Percentiles rank a stretch among this genome's conserved stretches.
Evolutionary conservation across 2,329 filamentous ascomycete species (phyloP).

Genomic region (Penicillium janthinellum): DNA sequence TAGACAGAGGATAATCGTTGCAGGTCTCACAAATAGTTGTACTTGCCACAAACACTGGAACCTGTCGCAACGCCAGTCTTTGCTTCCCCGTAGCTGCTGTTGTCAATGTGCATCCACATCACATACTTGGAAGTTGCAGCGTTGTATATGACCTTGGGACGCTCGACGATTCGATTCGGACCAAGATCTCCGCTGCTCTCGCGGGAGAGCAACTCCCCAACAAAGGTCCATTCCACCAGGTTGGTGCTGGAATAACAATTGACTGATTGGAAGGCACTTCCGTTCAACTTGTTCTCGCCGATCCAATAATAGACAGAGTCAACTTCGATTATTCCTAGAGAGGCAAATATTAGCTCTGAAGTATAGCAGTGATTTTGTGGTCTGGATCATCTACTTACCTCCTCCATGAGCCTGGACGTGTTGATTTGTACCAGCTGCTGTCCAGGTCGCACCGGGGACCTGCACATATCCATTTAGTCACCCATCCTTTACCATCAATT

Average conservation of each 20-base stretch:
- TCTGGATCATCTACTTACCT: neutral
- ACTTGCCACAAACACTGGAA: constrained; percentile 62
- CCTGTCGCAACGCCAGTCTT: constrained; percentile 66
- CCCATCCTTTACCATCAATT: neutral
- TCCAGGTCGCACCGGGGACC: constrained; percentile 1
- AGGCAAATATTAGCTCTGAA: neutral
- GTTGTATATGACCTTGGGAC: constrained; percentile 71
- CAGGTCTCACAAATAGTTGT: constrained; percentile 45
- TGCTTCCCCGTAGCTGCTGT: constrained; percentile 62
- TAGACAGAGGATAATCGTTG: too few species aligned
- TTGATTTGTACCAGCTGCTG: constrained; percentile 1
- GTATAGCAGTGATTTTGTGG: too few species aligned
- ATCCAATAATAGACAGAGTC: constrained; percentile 65
- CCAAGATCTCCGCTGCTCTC: constrained; percentile 60
- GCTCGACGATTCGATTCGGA: constrained; percentile 63
- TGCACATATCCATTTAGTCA: neutral
- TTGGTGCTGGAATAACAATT: constrained; percentile 68
- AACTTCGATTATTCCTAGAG: constrained; percentile 53
- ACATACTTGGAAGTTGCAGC: constrained; percentile 65
- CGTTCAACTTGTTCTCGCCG: constrained; percentile 69
- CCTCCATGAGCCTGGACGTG: constrained; percentile 2
- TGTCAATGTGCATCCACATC: constrained; percentile 71
- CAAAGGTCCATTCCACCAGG: constrained; percentile 65
- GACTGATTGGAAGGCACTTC: constrained; percentile 62
- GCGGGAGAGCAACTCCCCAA: constrained; percentile 59